phyloP scores from a whole-genome alignment of 129 eudicot species.

The Flaveria brownii region DNA sequence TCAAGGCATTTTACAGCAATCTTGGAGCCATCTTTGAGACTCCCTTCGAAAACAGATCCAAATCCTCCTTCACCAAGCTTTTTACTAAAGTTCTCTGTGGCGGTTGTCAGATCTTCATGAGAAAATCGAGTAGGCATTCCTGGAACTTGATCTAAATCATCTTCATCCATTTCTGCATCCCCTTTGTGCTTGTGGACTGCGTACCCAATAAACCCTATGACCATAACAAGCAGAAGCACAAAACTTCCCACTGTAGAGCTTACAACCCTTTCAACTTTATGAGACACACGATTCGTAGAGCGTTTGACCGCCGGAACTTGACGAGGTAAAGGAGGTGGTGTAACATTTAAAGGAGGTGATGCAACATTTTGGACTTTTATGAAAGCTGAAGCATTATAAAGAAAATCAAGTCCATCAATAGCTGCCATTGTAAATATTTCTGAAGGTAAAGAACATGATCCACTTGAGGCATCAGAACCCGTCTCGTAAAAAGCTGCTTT shows the following conservation, averaged over 20 bases:
- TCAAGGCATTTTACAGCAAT: constrained; percentile 31
- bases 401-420: not conserved
- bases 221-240: not conserved
- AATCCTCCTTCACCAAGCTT: constrained; percentile 60
- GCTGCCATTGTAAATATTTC: constrained; percentile 33
- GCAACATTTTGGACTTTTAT: constrained; percentile 31
- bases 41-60: constrained; percentile 29
- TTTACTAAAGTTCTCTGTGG: constrained; percentile 38
- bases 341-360: not conserved
- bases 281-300: no score
- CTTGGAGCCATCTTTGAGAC: constrained; percentile 15
- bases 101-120: constrained; percentile 34
- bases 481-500: constrained; percentile 38
- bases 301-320: no score
- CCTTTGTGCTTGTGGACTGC: not conserved
- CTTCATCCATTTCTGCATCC: constrained; percentile 18
- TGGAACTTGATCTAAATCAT: constrained; percentile 22
- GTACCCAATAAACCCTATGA: not conserved
- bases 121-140: constrained; percentile 42
- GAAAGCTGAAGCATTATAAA: not conserved
- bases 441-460: constrained; percentile 20
- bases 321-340: no score
- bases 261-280: not conserved
- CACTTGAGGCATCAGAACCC: not conserved
- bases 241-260: not conserved